Evolutionary conservation across 306 rosid species (phyloP), one percentile per base, ranked within the genome.

Genomic region (Potentilla sterilis): DNA sequence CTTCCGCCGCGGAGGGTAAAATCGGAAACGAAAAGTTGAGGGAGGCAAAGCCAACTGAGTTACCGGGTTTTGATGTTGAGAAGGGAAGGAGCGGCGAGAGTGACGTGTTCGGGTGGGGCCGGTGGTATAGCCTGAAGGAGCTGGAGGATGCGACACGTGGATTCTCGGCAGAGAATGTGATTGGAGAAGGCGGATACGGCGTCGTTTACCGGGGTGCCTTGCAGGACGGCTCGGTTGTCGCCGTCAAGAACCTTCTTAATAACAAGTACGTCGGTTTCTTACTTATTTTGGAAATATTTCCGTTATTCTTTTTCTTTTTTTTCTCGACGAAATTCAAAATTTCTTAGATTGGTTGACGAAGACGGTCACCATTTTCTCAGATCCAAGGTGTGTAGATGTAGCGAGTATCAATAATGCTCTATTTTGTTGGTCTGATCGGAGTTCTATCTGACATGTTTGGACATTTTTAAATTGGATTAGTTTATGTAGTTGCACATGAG

Each of bases 111-210:
- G 99, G 99, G 74, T 92, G 99, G 99, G 99, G 99, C 4, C 80
- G 96, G 35, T 95, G 99, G 99, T 92, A 90, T 72, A 86, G 86
- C 77, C 65, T 95, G 77, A 86, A 69, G 76, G 99, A 95, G 69
- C 89, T 95, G 69, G 90, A 88, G 70, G 12, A 65, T 1, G 99
- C 97, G 52, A 95, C 99, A 5, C 85, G 88, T 81, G 93, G 87
- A 8, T 95, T 95, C 43, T 44, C 90, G 0, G 81, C 81, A 8
- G 86, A 80, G 85, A 95, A 92, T 83, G 89, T 95, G 76, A 90
- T 95, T 75, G 99, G 99, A 9, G 99, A 92, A 85, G 99, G 99
- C 10, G 99, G 99, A 2, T 95, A 95, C 74, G 99, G 97, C 9
- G 63, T 95, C 67, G 99, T 95, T 21, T 95, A 87, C 79, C 84